Conservation (phyloP, 176 grass and related monocot species). For the Raddia distichophylla region DNA sequence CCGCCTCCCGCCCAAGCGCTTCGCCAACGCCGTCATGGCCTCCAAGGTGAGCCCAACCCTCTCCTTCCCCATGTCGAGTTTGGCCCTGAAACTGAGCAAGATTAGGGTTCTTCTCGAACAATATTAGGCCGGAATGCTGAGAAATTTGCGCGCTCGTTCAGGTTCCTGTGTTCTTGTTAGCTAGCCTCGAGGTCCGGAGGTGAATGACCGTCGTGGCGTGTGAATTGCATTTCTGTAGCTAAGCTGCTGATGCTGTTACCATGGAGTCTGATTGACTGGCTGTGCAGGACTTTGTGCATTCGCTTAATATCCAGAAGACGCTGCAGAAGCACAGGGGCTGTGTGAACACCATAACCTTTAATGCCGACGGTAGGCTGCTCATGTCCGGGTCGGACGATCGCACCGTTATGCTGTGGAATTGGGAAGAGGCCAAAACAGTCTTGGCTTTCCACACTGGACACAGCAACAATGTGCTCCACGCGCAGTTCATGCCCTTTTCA, state of each 20-base stretch:
- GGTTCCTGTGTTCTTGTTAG: background rate
- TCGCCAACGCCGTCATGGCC: constrained; percentile 46
- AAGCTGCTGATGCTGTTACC: background rate
- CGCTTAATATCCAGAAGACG: constrained; percentile 52
- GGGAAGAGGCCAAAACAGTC: constrained; percentile 34
- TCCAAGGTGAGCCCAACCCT: constrained; percentile 37
- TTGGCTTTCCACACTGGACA: constrained; percentile 60
- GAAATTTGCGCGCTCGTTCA: background rate
- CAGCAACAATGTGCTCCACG: constrained; percentile 61
- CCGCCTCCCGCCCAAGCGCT: constrained; percentile 45
- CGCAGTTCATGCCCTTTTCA: constrained; percentile 75
- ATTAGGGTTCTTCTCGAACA: background rate
- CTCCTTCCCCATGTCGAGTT: background rate
- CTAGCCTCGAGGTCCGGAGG: background rate
- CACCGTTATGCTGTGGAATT: constrained; percentile 64
- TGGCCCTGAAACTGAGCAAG: background rate
- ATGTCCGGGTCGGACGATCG: constrained; percentile 68
- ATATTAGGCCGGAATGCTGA: too few relatives aligned
- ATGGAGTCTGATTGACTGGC: constrained; percentile 14
- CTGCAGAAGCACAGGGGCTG: constrained; percentile 62
- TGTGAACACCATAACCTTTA: constrained; percentile 75
- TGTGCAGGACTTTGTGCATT: constrained; percentile 54
- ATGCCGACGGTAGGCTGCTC: constrained; percentile 60
- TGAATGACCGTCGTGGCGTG: background rate
- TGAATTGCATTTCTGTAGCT: background rate